Base-by-base conservation (phyloP, 129 eudicot species). In the Arctium lappa region DNA sequence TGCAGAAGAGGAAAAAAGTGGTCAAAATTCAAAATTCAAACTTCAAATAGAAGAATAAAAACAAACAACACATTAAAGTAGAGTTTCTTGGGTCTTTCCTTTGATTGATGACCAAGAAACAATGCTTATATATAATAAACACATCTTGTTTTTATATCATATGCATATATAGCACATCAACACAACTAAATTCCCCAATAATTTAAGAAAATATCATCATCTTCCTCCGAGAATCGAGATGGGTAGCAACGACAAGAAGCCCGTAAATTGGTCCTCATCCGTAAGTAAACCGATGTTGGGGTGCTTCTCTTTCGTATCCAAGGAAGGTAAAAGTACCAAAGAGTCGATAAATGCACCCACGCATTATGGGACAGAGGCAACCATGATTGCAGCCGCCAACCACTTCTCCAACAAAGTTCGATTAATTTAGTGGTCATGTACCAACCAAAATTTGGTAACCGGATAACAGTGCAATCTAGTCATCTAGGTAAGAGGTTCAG, bases 381-480 rank as follows among this genome's bases (percentile, higher is more conserved):
- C 85, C 76, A 85, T 88, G 86, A 77, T 88, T 3, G 82, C 85
- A 38, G 88, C 88, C 0, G 86, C 88, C 3, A 79, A 46, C 75
- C 91, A 88, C 62, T 88, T 88, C 77, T 85, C 88, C 12, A 48
- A 82, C 48, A 88, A 88, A 85, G 81, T 88, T 63, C 79, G 83
- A 22, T 40, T 88, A 8, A 83, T 69, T 10, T 82, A 70, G 65
- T 60, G 29, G 68, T 60, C 18, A 18, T 50, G 12, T 50, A 50
- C 63, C 3, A 50, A 50, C 18, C 13, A 50, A 50, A 3, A 53
- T 53, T 16, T 11, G 65, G 22, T 53, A 50, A 12, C 4, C 6
- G 6, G 18, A 6, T 53, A 15, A n/a, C 5, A 53, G 63, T 10
- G 15, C 11, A 4, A 11, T 11, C 27, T 22, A 22, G 27, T 22